These are phyloP conservation scores for Globisporangium takayamanum DNA, from an alignment of 352 stramenopile species.

Conservation along the genomic window DNA sequence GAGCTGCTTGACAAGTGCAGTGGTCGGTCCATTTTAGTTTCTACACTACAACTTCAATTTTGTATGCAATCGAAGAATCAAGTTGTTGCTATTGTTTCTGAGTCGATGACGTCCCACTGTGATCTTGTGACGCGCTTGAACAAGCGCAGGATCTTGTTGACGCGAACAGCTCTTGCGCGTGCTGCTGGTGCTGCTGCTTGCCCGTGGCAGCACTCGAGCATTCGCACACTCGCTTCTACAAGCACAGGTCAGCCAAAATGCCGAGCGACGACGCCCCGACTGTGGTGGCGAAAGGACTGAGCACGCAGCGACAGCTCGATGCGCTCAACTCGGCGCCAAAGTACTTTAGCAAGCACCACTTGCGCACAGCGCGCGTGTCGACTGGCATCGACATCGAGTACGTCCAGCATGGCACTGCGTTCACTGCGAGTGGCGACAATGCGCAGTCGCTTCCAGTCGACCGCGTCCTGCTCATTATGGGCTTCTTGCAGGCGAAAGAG, in stretches of 20 bases:
- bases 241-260: neutral
- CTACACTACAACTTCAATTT: too few relatives aligned
- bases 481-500: conserved; percentile 19
- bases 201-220: too few relatives aligned
- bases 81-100: too few relatives aligned
- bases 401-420: neutral
- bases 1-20: neutral
- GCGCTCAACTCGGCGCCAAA: conserved; percentile 16
- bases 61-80: too few relatives aligned
- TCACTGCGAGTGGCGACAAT: neutral
- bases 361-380: neutral
- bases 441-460: neutral
- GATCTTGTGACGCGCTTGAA: too few relatives aligned
- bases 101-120: too few relatives aligned
- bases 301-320: conserved; percentile 13
- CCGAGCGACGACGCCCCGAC: neutral
- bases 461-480: conserved; percentile 25
- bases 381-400: conserved; percentile 7
- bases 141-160: too few relatives aligned
- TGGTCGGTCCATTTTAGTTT: too few relatives aligned
- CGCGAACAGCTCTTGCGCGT: too few relatives aligned
- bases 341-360: conserved; percentile 13
- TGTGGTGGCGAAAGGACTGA: conserved; percentile 6
- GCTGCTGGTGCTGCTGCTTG: too few relatives aligned
- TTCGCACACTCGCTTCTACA: neutral